These are phyloP conservation scores for Cardiospermum halicacabum DNA, from an alignment of 345 rosid genomes.

Conservation along the genomic window DNA sequence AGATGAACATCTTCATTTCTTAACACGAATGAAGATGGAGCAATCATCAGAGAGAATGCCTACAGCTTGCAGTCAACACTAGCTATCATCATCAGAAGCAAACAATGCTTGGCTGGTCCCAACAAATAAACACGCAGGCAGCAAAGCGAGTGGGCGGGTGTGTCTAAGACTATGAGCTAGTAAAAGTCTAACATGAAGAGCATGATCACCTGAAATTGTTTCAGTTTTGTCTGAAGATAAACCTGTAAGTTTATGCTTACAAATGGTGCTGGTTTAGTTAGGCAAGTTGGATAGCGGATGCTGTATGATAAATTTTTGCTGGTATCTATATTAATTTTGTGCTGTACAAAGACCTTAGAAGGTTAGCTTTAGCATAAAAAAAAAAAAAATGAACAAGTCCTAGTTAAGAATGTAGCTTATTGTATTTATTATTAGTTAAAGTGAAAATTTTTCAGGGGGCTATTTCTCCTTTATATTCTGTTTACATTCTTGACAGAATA, in stretches of 20 bases:
- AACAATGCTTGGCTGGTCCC: not conserved
- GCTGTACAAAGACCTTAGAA: constrained; percentile 21
- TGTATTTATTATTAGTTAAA: not conserved
- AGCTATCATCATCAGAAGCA: not conserved
- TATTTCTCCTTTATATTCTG: not conserved
- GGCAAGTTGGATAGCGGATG: constrained; percentile 20
- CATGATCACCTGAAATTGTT: not conserved
- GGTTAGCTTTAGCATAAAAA: not conserved
- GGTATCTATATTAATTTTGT: constrained; percentile 3
- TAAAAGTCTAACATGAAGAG: not conserved
- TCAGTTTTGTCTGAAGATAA: constrained; percentile 18
- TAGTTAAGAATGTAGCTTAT: not conserved
- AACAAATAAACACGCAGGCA: not conserved
- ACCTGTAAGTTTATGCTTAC: not conserved
- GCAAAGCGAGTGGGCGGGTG: not conserved
- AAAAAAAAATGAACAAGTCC: constrained; percentile 5
- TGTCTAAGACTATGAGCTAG: too few relatives aligned
- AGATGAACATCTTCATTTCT: not conserved
- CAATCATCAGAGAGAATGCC: not conserved
- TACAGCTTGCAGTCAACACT: not conserved
- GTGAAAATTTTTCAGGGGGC: not conserved
- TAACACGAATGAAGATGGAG: not conserved
- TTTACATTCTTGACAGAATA: not conserved
- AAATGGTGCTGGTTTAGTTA: constrained; percentile 24
- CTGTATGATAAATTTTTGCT: constrained; percentile 15